phyloP scores from a whole-genome alignment of 352 stramenopile species.

The Phytopythium aichiense region DNA sequence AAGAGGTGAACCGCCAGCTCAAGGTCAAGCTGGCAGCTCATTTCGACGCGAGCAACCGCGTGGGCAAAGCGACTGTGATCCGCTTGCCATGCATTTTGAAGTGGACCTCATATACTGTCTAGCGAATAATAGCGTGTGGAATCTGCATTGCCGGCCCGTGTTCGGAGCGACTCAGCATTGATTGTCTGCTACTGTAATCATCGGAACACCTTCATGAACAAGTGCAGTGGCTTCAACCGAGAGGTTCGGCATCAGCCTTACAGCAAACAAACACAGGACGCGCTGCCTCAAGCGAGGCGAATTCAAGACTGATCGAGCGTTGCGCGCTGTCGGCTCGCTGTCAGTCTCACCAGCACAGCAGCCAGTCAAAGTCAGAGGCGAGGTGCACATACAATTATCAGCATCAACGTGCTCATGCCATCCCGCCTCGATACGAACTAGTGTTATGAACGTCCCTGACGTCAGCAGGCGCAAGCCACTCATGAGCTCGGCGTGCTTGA shows the following conservation, averaged over 20 bases:
- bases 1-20: slow-evolving; percentile 3
- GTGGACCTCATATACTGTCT: slow-evolving; percentile 85
- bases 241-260: not conserved
- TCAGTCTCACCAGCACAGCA: not conserved
- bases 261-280: not conserved
- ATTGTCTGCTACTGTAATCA: slow-evolving; percentile 75
- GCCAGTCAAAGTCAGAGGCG: slow-evolving; percentile 1
- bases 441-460: not conserved
- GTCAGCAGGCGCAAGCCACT: not conserved
- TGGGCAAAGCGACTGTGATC: no score
- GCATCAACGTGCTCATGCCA: not conserved
- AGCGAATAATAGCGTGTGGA: slow-evolving; percentile 74
- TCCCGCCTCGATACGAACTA: not conserved
- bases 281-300: not conserved
- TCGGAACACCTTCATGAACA: slow-evolving; percentile 17
- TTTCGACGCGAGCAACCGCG: not conserved
- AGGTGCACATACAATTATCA: not conserved
- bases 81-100: no score
- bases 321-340: not conserved
- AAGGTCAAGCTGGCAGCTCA: no score
- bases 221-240: not conserved
- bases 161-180: slow-evolving; percentile 31
- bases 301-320: not conserved
- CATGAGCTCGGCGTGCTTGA: no score
- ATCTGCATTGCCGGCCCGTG: slow-evolving; percentile 45